A percentile compares a stretch with the other conserved stretches of the same genome.
Conservation (phyloP, 2,329 filamentous ascomycete species). For the Aspergillus flavus region DNA sequence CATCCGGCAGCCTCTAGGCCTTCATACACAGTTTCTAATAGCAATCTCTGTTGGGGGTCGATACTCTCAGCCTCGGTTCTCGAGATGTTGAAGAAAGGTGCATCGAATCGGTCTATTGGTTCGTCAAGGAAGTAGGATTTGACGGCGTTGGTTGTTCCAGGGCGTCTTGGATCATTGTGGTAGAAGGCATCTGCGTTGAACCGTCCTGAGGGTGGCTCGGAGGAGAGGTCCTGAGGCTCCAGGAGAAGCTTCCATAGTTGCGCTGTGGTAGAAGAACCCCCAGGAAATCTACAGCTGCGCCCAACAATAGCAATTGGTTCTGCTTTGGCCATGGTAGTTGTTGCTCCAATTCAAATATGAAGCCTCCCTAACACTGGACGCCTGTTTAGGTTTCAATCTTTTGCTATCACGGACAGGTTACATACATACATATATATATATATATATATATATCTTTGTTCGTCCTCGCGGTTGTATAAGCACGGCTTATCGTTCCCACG, state of each 20-base stretch:
- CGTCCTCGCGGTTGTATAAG: too few species aligned
- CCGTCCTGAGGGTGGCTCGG: constrained; percentile 23
- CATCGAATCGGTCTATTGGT: constrained; percentile 28
- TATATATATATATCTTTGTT: too few species aligned
- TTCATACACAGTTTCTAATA: constrained; percentile 32
- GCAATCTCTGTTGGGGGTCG: constrained; percentile 31
- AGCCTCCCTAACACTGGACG: too few species aligned
- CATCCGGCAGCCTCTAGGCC: constrained; percentile 27
- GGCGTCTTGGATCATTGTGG: constrained; percentile 25
- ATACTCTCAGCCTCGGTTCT: constrained; percentile 34
- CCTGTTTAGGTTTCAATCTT: too few species aligned
- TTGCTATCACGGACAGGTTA: too few species aligned
- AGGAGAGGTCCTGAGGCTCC: constrained; percentile 27
- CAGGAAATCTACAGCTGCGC: constrained; percentile 29
- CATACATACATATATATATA: too few species aligned
- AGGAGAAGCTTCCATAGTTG: constrained; percentile 30
- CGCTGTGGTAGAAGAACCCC: constrained; percentile 24
- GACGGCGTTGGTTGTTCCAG: constrained; percentile 29
- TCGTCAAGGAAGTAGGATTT: constrained; percentile 29
- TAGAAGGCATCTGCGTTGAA: constrained; percentile 28
- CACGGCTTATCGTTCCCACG: too few species aligned
- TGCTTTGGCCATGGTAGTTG: background rate
- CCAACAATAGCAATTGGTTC: constrained; percentile 33
- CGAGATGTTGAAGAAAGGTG: constrained; percentile 31
- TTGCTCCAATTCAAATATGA: too few species aligned